Percentiles rank a stretch among this genome's conserved stretches.
phyloP scores from a whole-genome alignment of 169 alveolate genomes.

The Perkinsus chesapeaki region DNA sequence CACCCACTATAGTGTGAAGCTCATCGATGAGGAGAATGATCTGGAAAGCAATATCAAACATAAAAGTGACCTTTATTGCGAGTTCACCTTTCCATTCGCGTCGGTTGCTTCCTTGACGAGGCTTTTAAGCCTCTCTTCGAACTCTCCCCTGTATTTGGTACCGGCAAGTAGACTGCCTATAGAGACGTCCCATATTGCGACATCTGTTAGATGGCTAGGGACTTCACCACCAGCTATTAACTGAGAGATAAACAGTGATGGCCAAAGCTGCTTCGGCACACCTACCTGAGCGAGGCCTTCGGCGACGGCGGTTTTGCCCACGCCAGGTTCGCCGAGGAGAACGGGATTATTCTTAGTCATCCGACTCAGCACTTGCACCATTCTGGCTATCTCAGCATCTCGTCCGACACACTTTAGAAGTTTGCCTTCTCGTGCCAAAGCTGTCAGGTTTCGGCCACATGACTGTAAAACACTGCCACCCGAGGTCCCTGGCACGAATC shows the following conservation, averaged over 20 bases:
- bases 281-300: slow-evolving; percentile 79
- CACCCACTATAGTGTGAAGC: slow-evolving; percentile 76
- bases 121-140: slow-evolving; percentile 73
- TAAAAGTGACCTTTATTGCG: not conserved
- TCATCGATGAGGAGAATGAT: slow-evolving; percentile 69
- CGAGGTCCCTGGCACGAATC: not conserved
- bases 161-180: slow-evolving; percentile 59
- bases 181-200: slow-evolving; percentile 18
- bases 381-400: slow-evolving; percentile 72
- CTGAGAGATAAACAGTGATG: slow-evolving; percentile 9
- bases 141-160: slow-evolving; percentile 78
- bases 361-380: slow-evolving; percentile 63
- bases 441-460: slow-evolving; percentile 54
- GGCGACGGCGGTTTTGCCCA: slow-evolving; percentile 80
- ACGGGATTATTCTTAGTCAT: slow-evolving; percentile 77
- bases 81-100: slow-evolving; percentile 70
- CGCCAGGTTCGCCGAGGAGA: slow-evolving; percentile 77
- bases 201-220: slow-evolving; percentile 31
- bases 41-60: not conserved
- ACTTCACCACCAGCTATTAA: slow-evolving; percentile 34
- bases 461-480: slow-evolving; percentile 33
- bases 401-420: slow-evolving; percentile 64
- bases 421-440: slow-evolving; percentile 61
- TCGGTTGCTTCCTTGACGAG: slow-evolving; percentile 71
- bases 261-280: not conserved